Evolutionary conservation across 306 rosid genomes (phyloP).

Genomic region (Vigna trinervia): DNA sequence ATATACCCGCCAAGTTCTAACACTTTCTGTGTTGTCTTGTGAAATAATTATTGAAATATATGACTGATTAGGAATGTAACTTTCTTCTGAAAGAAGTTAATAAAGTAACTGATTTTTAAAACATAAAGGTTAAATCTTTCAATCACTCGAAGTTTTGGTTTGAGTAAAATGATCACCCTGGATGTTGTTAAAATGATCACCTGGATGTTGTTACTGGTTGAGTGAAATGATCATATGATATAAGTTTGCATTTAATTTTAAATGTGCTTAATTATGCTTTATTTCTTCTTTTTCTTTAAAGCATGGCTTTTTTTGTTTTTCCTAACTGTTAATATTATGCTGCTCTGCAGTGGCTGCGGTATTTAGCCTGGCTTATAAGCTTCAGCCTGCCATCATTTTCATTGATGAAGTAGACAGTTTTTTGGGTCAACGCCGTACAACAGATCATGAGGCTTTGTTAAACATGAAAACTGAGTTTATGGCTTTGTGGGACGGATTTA

Average conservation of each 20-base stretch:
- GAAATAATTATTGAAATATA: conserved; percentile 6
- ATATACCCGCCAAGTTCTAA: too few relatives aligned
- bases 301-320: conserved; percentile 17
- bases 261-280: conserved; percentile 29
- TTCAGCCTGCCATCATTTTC: conserved; percentile 97
- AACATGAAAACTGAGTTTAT: conserved; percentile 99
- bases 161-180: conserved; percentile 4
- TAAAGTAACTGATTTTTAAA: background rate
- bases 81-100: conserved; percentile 3
- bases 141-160: conserved; percentile 6
- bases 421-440: conserved; percentile 90
- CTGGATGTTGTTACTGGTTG: background rate
- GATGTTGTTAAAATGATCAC: background rate
- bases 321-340: conserved; percentile 12
- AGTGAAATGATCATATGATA: background rate
- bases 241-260: conserved; percentile 6
- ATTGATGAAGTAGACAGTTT: conserved; percentile 99
- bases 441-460: conserved; percentile 95
- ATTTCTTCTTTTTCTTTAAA: conserved; percentile 21
- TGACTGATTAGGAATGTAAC: conserved; percentile 7
- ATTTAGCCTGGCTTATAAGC: conserved; percentile 95
- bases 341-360: conserved; percentile 86
- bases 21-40: background rate
- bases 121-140: conserved; percentile 18
- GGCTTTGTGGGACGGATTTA: conserved; percentile 99